Evolutionary conservation across 352 stramenopile species (phyloP).

Genomic region (Globisporangium polare): DNA sequence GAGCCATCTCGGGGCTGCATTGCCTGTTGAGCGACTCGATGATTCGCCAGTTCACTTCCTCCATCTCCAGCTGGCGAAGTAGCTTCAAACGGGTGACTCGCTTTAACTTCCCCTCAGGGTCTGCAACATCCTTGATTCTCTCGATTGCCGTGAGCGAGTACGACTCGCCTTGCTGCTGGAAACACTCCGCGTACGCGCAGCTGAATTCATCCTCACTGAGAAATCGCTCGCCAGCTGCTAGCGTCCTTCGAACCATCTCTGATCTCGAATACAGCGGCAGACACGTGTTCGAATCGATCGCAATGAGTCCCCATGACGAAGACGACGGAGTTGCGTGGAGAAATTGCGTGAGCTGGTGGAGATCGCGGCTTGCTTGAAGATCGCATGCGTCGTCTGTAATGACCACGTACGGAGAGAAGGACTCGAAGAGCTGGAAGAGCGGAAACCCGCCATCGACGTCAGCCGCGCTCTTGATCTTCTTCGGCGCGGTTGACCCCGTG

Average conservation of each 20-base stretch:
- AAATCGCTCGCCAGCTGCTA: constrained; percentile 29
- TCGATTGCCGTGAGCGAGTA: constrained; percentile 29
- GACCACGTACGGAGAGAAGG: constrained; percentile 34
- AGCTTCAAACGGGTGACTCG: constrained; percentile 7
- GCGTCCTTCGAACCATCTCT: constrained; percentile 28
- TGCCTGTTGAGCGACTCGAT: constrained; percentile 38
- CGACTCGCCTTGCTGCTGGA: constrained; percentile 19
- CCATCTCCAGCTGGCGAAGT: constrained; percentile 30
- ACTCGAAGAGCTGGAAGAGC: constrained; percentile 36
- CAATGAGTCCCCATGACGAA: constrained; percentile 48
- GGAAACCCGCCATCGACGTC: constrained; percentile 13
- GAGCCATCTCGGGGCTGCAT: constrained; percentile 32
- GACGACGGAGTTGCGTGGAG: constrained; percentile 28
- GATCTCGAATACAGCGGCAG: constrained; percentile 43
- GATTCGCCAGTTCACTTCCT: constrained; percentile 48
- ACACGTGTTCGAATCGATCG: constrained; percentile 55
- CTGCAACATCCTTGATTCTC: background rate
- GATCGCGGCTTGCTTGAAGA: constrained; percentile 25
- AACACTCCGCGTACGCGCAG: constrained; percentile 24
- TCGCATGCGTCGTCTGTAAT: constrained; percentile 41
- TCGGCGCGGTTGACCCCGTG: constrained; percentile 22
- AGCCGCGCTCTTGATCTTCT: constrained; percentile 1
- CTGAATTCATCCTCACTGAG: constrained; percentile 40
- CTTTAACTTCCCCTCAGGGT: background rate
- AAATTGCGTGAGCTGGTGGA: constrained; percentile 29